A percentile compares a stretch with the other conserved stretches of the same genome.
These are phyloP conservation scores for Curvularia sp. DNA, from an alignment of 2,329 filamentous ascomycete genomes.

Conservation along the genomic window DNA sequence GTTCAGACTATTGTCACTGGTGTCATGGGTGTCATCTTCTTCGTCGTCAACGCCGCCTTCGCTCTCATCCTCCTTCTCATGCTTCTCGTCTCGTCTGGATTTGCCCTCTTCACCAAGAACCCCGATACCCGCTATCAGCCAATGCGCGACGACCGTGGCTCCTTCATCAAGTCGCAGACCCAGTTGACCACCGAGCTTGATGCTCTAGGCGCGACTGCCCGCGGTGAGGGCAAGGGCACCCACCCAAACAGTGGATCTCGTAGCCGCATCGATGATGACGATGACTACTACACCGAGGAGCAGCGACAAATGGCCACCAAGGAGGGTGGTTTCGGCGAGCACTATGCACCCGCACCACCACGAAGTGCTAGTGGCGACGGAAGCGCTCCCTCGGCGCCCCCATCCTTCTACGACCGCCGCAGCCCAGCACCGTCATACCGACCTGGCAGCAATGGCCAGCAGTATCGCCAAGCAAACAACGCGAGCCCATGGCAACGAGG, in stretches of 20 bases:
- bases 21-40: conserved; percentile 87
- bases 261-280: conserved; percentile 74
- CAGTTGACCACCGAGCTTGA: conserved; percentile 89
- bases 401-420: conserved; percentile 46
- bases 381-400: conserved; percentile 46
- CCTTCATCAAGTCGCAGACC: conserved; percentile 95
- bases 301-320: conserved; percentile 42
- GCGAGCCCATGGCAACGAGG: conserved; percentile 70
- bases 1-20: conserved; percentile 75
- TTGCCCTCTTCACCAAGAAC: conserved; percentile 88
- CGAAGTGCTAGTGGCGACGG: conserved; percentile 51
- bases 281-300: conserved; percentile 65
- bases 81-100: conserved; percentile 76
- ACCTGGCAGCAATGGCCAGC: conserved; percentile 46
- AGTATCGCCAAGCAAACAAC: conserved; percentile 59
- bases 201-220: conserved; percentile 84
- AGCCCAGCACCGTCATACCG: conserved; percentile 45
- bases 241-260: conserved; percentile 42
- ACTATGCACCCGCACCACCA: conserved; percentile 52
- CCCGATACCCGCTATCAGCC: conserved; percentile 94
- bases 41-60: conserved; percentile 85
- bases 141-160: conserved; percentile 94
- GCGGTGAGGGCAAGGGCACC: conserved; percentile 70
- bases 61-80: conserved; percentile 82
- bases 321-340: conserved; percentile 51